Evolutionary conservation across 768 basidiomycete genomes (phyloP), one percentile per base, ranked within the genome.

Genomic region (Suillus lakei): DNA sequence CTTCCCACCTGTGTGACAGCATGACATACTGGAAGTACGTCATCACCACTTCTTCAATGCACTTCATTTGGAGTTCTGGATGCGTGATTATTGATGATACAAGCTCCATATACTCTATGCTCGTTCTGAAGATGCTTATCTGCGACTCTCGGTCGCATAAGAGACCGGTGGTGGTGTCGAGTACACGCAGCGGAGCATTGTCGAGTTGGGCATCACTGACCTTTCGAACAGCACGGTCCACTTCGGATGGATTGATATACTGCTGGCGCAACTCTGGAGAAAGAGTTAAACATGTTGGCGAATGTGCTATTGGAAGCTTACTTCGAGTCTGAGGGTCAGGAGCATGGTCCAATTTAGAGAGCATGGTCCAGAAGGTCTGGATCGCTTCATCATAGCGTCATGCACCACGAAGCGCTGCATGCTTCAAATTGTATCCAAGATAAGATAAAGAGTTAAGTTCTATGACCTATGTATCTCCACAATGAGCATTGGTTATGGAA

Each of bases 361-460:
- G n/a, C n/a, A 46, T 46, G 1, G 1, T 9, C 6, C 2, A 1
- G 12, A 46, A 46, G 2, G 46, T 12, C 2, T 2, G 1, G 1
- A 23, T 46, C 0, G 46, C 46, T 12, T 23, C n/a, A 13, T 23
- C n/a, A 2, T 46, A 23, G 9, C 46, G 46, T 46, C 23, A n/a
- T 46, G 46, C 46, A 2, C 46, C 46, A 46, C 13, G n/a, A 13
- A 46, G 4, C 12, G 46, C 46, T 46, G n/a, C n/a, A 4, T 46
- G 46, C n/a, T 13, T 0, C 46, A 46, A 23, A 2, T 5, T 5
- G 12, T 46, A 23, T 46, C 46, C 46, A 9, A 46, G 2, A 13
- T 13, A 5, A 23, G 46, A 46, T 2, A 4, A 46, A 46, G 46
- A 0, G 12, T 46, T 23, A 12, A 46, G 46, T 46, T 46, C 1